Percentiles rank a stretch among this genome's conserved stretches.
These are phyloP conservation scores for Kluyveromyces dobzhanskii DNA, from an alignment of 805 yeast species.

Conservation along the genomic window DNA sequence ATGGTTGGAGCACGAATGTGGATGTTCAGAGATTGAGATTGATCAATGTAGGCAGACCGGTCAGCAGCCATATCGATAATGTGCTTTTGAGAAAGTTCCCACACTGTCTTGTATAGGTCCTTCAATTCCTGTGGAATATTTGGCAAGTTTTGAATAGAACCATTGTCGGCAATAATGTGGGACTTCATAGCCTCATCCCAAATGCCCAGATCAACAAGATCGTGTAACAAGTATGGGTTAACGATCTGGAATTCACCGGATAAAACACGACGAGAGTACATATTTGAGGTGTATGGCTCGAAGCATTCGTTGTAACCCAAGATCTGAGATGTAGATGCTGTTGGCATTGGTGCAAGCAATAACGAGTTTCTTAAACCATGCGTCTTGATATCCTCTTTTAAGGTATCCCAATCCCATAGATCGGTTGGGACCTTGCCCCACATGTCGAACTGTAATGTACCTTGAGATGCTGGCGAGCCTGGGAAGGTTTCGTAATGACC, in stretches of 20 bases:
- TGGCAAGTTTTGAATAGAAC: slow-evolving; percentile 74
- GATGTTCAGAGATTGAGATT: slow-evolving; percentile 88
- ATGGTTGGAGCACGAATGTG: slow-evolving; percentile 85
- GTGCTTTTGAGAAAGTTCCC: slow-evolving; percentile 88
- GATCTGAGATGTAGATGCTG: slow-evolving; percentile 95
- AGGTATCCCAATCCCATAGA: slow-evolving; percentile 76
- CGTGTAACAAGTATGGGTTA: slow-evolving; percentile 76
- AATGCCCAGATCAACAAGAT: slow-evolving; percentile 69
- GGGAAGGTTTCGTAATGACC: slow-evolving; percentile 68
- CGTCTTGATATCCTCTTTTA: slow-evolving; percentile 49
- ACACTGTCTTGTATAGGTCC: slow-evolving; percentile 81
- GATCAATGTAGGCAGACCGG: slow-evolving; percentile 76
- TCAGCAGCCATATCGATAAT: slow-evolving; percentile 81
- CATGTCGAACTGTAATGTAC: slow-evolving; percentile 75
- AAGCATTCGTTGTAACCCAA: slow-evolving; percentile 92
- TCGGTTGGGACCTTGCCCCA: slow-evolving; percentile 78
- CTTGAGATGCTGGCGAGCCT: slow-evolving; percentile 89
- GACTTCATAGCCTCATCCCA: slow-evolving; percentile 81
- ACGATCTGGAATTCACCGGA: slow-evolving; percentile 94
- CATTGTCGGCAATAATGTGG: slow-evolving; percentile 64
- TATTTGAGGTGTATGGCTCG: slow-evolving; percentile 91
- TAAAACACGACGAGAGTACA: slow-evolving; percentile 81
- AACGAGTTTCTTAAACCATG: slow-evolving; percentile 82
- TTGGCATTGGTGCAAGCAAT: slow-evolving; percentile 93
- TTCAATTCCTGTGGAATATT: slow-evolving; percentile 69